A percentile compares a stretch with the other conserved stretches of the same genome.
These are phyloP conservation scores for Apiosordaria backusii DNA, from an alignment of 495 filamentous ascomycete species.

Conservation along the genomic window DNA sequence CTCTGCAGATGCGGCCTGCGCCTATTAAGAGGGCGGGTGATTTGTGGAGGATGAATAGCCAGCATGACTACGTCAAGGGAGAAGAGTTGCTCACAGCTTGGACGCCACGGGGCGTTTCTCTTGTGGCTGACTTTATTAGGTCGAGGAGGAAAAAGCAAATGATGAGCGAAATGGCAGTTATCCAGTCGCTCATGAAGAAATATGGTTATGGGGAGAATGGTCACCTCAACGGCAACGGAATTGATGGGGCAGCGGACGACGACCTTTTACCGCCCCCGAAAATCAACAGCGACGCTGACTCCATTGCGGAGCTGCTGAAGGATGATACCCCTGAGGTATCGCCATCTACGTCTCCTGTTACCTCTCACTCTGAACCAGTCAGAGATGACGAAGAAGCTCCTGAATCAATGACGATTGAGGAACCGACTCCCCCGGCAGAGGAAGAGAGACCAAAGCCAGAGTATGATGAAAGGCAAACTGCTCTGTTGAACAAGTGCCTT, in stretches of 20 bases:
- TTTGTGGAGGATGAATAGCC: slow-evolving; percentile 94
- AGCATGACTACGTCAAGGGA: slow-evolving; percentile 89
- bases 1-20: slow-evolving; percentile 75
- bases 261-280: slow-evolving; percentile 23
- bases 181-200: slow-evolving; percentile 63
- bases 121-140: slow-evolving; percentile 77
- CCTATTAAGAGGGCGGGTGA: slow-evolving; percentile 89
- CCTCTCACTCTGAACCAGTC: neutral
- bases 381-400: slow-evolving; percentile 6
- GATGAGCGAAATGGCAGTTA: slow-evolving; percentile 74
- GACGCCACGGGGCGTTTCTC: slow-evolving; percentile 82
- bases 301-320: slow-evolving; percentile 47
- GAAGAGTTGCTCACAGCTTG: slow-evolving; percentile 81
- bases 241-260: slow-evolving; percentile 21
- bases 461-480: slow-evolving; percentile 51
- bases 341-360: neutral
- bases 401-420: slow-evolving; percentile 4
- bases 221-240: slow-evolving; percentile 25
- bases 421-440: slow-evolving; percentile 36
- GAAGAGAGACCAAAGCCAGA: slow-evolving; percentile 35
- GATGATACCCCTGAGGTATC: slow-evolving; percentile 34
- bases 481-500: slow-evolving; percentile 67
- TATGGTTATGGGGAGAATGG: slow-evolving; percentile 38
- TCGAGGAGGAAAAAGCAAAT: slow-evolving; percentile 66
- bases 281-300: slow-evolving; percentile 29